Evolutionary conservation across 108 stramenopile species (phyloP), one percentile per base, ranked within the genome.

Genomic region (Epithemia pelagica): DNA sequence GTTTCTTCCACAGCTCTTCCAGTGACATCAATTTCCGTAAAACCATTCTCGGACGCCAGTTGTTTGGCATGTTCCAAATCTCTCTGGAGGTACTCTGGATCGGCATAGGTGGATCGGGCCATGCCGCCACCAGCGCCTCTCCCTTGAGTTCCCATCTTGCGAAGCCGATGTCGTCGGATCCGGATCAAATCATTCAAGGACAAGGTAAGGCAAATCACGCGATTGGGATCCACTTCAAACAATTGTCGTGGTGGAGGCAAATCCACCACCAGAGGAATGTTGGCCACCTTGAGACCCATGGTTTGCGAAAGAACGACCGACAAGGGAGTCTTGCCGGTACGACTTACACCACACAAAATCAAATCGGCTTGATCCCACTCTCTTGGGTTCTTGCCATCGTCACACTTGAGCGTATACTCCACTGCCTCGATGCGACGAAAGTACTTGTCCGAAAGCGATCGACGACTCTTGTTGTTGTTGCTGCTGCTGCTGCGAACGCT

Each of bases 1-100:
- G 79, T 80, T 52, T 80, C 79, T 61, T 80, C 79, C 55, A 80
- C 79, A 20, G 79, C 74, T 28, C 74, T 62, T 28, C 79, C 79
- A 8, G 79, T 75, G n/a, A 80, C 79, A 65, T 80, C 79, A 26
- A 80, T 73, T 60, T 73, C 74, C 28, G 79, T 80, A 57, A 55
- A 80, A 37, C 70, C 62, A 26, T 76, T 32, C 24, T 72, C 28
- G 2, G 23, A 30, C 10, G 74, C 72, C 20, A 80, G 62, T 46
- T 69, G 32, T 61, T 71, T 58, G 2, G 74, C 79, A 28, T 67
- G 46, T 26, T 30, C 58, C 22, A 80, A 30, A 61, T 80, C 79
- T 31, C 46, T 57, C 57, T 72, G 28, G 15, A 80, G 32, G 32
- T 80, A 80, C 55, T 59, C 67, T 23, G 74, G 66, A 69, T 80